A percentile compares a stretch with the other conserved stretches of the same genome.
Conservation (phyloP, 2,329 filamentous ascomycete genomes). For the Colletotrichum melonis region DNA sequence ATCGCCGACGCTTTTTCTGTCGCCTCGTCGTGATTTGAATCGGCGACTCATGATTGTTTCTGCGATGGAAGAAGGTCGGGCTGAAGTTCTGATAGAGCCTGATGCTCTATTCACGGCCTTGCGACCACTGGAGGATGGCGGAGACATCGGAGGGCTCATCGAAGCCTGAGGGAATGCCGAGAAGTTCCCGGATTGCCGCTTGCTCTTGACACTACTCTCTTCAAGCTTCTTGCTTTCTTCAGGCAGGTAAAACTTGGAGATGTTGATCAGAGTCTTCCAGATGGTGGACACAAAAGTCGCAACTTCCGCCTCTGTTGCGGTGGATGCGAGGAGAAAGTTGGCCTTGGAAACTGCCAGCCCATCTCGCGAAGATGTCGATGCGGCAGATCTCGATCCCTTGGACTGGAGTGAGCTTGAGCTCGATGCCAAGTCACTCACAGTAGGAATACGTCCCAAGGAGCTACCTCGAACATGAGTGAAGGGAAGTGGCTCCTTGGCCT, state of each 20-base stretch:
- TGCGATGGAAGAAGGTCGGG: constrained; percentile 45
- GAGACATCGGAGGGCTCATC: constrained; percentile 30
- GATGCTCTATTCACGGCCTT: constrained; percentile 2
- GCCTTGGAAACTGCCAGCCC: constrained; percentile 58
- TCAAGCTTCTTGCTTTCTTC: constrained; percentile 44
- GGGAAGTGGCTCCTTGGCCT: constrained; percentile 48
- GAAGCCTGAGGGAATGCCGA: constrained; percentile 43
- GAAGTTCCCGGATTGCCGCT: constrained; percentile 39
- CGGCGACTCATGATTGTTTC: constrained; percentile 49
- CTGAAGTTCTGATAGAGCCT: constrained; percentile 30
- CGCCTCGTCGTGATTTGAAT: constrained; percentile 41
- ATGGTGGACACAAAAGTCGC: constrained; percentile 64
- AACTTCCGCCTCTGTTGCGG: constrained; percentile 65
- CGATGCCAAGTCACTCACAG: constrained; percentile 6
- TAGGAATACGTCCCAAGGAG: constrained; percentile 42
- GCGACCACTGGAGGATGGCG: constrained; percentile 12
- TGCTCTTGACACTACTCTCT: neutral
- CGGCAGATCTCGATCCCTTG: constrained; percentile 3
- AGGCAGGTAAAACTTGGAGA: constrained; percentile 57
- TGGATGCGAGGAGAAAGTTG: constrained; percentile 67
- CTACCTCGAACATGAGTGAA: constrained; percentile 54
- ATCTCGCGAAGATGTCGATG: constrained; percentile 28
- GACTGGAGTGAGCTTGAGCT: constrained; percentile 23
- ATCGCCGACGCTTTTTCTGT: constrained; percentile 37
- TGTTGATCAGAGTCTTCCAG: constrained; percentile 59